Evolutionary conservation across 139 green algal species (phyloP), one percentile per base, ranked within the genome.

Genomic region (Desmodesmus armatus): DNA sequence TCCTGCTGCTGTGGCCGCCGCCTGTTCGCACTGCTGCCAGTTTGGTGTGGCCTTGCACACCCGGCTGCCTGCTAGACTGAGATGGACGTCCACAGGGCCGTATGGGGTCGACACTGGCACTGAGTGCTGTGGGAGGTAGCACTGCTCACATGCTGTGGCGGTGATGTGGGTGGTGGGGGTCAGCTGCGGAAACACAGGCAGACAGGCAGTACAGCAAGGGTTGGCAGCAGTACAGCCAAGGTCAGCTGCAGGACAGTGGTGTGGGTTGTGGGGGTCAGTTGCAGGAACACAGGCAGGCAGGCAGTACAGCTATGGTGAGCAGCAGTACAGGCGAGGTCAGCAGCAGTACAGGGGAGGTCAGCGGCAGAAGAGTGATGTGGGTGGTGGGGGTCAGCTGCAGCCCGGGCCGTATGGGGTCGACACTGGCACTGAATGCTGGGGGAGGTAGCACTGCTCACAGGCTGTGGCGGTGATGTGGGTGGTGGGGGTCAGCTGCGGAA

Each of bases 1-100:
- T 51, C 9, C 73, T 67, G 73, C 73, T 49, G 74, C 74, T 82
- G 55, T 55, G 39, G 47, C 76, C 43, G 76, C 76, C 31, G 37
- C 76, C 19, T 19, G 7, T 35, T 82, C 55, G 62, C 76, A 82
- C 37, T 71, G 55, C 9, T 25, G 35, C 53, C 53, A 82, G 6
- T 82, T 72, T 33, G 76, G 76, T 39, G 76, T 82, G 1, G 72
- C 39, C 40, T 82, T 82, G 17, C 43, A 21, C 9, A 82, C 76
- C 31, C 31, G 11, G n/a, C 74, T 82, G 37, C 76, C 76, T 31
- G 76, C 53, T 0, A 82, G 55, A 39, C 76, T 82, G 19, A 82
- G 55, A 0, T 53, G 23, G 1, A 82, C 76, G 33, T 82, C 53
- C 2, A 82, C 55, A 9, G 2, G 53, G 1, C 76, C 76, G n/a